Conservation (phyloP, 352 stramenopile genomes). For the Globisporangium nagaii region DNA sequence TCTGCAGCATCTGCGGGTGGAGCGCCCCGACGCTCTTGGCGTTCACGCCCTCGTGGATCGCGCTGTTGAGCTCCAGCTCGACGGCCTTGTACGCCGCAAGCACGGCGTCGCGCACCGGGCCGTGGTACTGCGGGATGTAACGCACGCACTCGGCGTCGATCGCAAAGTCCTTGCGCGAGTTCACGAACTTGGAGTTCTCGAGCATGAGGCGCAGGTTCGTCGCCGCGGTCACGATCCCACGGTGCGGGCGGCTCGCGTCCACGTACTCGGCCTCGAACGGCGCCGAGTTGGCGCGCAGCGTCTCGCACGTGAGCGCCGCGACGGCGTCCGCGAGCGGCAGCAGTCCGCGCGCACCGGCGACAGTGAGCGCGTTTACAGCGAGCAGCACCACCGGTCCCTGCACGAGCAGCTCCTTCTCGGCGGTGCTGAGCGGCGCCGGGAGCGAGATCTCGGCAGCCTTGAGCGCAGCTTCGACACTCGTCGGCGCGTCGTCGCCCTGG, state of each 20-base stretch:
- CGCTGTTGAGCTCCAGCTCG: conserved; percentile 68
- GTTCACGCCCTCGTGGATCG: conserved; percentile 17
- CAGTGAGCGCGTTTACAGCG: conserved; percentile 43
- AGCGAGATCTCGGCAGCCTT: conserved; percentile 25
- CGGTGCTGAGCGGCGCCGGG: conserved; percentile 26
- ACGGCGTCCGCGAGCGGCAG: conserved; percentile 68
- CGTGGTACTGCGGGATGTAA: conserved; percentile 82
- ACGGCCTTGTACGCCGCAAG: conserved; percentile 61
- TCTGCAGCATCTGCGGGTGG: conserved; percentile 66
- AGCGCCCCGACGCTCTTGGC: conserved; percentile 20
- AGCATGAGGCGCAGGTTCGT: conserved; percentile 84
- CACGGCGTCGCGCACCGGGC: conserved; percentile 63
- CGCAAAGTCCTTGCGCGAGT: conserved; percentile 34
- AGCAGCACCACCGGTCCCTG: conserved; percentile 37
- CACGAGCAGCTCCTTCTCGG: conserved; percentile 33
- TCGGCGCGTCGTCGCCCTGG: conserved; percentile 4
- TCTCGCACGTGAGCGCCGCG: conserved; percentile 82
- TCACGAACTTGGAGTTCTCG: conserved; percentile 83
- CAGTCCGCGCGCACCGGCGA: conserved; percentile 59
- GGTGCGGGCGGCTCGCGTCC: conserved; percentile 74
- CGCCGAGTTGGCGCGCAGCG: conserved; percentile 43
- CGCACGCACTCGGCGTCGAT: conserved; percentile 37
- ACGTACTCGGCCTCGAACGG: conserved; percentile 85
- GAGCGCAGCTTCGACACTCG: conserved; percentile 17
- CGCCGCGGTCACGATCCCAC: conserved; percentile 82